Percentiles rank a stretch among this genome's conserved stretches.
phyloP scores from a whole-genome alignment of 331 rosid species.

The Prunus yedoensis region DNA sequence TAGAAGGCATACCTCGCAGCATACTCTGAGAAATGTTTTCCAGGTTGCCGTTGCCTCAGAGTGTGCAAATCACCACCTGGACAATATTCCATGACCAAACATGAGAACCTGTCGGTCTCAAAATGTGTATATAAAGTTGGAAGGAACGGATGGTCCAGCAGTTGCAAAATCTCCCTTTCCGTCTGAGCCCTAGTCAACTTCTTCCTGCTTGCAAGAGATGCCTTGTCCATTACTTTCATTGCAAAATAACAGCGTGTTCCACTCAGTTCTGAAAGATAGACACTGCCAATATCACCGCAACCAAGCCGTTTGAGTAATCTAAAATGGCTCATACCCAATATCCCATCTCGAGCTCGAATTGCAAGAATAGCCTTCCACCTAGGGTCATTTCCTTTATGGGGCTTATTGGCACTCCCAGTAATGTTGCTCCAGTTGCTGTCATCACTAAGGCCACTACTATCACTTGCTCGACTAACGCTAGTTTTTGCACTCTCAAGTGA shows the following conservation, averaged over 20 bases:
- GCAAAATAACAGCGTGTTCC: constrained; percentile 93
- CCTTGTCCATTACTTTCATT: constrained; percentile 99
- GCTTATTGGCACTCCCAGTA: constrained; percentile 97
- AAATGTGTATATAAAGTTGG: constrained; percentile 97
- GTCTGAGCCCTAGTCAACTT: constrained; percentile 96
- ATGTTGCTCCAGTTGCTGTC: constrained; percentile 98
- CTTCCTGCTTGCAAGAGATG: constrained; percentile 94
- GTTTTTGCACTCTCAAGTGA: constrained; percentile 97
- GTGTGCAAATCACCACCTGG: constrained; percentile 99
- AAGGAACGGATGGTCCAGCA: constrained; percentile 97
- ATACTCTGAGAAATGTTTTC: constrained; percentile 97
- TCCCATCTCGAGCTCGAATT: constrained; percentile 84
- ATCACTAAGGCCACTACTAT: constrained; percentile 95
- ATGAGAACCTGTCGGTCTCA: constrained; percentile 92
- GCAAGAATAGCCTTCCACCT: constrained; percentile 99
- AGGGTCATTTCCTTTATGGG: constrained; percentile 99
- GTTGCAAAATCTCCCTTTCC: constrained; percentile 93
- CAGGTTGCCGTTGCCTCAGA: constrained; percentile 97
- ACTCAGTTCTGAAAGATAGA: constrained; percentile 95
- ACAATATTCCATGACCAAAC: constrained; percentile 99
- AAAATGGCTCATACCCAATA: constrained; percentile 97
- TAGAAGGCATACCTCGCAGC: constrained; percentile 85
- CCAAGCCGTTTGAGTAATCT: constrained; percentile 90
- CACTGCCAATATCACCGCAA: constrained; percentile 99
- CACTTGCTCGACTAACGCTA: constrained; percentile 86